These are phyloP conservation scores for Crotalaria pallida DNA, from an alignment of 306 rosid genomes.

Conservation along the genomic window DNA sequence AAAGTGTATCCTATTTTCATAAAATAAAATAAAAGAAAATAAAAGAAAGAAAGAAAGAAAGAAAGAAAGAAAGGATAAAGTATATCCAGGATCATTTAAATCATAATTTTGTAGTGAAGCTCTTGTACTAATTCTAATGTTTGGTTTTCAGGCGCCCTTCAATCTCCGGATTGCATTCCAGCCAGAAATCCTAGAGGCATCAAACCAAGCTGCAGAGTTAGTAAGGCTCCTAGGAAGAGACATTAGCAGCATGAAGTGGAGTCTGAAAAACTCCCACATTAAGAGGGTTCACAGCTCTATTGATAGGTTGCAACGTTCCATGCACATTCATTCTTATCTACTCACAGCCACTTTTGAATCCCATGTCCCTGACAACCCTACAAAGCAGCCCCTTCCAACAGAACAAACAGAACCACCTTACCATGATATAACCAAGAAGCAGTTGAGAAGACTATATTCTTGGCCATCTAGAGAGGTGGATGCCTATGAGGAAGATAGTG, in stretches of 20 bases:
- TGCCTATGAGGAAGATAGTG: conserved; percentile 47
- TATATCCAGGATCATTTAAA: too few relatives aligned
- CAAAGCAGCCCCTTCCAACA: conserved; percentile 32
- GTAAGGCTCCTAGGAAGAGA: conserved; percentile 51
- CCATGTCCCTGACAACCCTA: conserved; percentile 7
- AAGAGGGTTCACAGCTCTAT: conserved; percentile 46
- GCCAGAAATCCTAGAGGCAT: conserved; percentile 55
- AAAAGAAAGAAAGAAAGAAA: too few relatives aligned
- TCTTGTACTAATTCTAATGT: neutral
- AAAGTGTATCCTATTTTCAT: too few relatives aligned
- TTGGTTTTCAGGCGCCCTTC: conserved; percentile 50
- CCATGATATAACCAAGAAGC: conserved; percentile 44
- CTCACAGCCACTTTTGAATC: conserved; percentile 33
- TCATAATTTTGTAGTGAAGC: neutral
- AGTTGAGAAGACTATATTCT: conserved; percentile 51
- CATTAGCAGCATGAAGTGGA: conserved; percentile 45
- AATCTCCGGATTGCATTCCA: conserved; percentile 47
- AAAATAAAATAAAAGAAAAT: too few relatives aligned
- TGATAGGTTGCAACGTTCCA: conserved; percentile 51
- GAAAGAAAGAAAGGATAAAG: too few relatives aligned
- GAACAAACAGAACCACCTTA: conserved; percentile 26
- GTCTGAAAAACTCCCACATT: conserved; percentile 25
- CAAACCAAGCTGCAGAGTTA: conserved; percentile 57
- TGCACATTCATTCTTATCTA: conserved; percentile 53
- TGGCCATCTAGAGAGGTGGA: conserved; percentile 62